Base-by-base conservation (phyloP, 352 stramenopile genomes). In the Pythium angustatum region DNA sequence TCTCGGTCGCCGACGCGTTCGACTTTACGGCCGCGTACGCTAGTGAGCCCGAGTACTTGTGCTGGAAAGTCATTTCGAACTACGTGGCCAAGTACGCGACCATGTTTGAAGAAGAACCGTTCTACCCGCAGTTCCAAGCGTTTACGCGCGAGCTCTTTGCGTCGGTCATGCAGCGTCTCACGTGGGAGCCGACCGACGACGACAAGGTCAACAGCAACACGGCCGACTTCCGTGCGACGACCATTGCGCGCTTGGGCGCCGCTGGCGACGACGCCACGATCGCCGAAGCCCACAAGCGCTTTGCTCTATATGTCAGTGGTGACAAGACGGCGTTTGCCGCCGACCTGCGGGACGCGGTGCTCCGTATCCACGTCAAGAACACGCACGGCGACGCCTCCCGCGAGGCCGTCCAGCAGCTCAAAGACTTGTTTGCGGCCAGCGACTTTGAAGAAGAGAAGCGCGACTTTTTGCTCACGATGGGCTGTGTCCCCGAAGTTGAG, bases 51-150 rank as follows among this genome's bases (percentile, higher is more conserved):
- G 81, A 78, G 51, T 83, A 79, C 19, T 58, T 86, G 26, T 81
- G 78, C 27, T 93, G 84, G 84, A 88, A 88, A 54, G 73, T 88
- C 31, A 85, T 90, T 36, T 85, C 82, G 33, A 58, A 65, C 17
- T 79, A 77, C 53, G 55, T 90, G 63, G 59, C 14, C 11, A 77
- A 80, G 60, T 90, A 87, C 66, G 72, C 66, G 11, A 76, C 40
- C 10, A 63, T 91, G 19, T 90, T 88, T 55, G 51, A 59, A 17
- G 72, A 85, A 7, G 82, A 89, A 31, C 6, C 68, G 9, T 86
- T 88, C 49, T 84, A 83, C 48, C 70, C 76, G 0, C 66, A 82
- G 28, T 44, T 91, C 26, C 79, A 91, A 60, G 33, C 58, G 6
- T 91, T 80, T 58, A 73, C 87, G 26, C 77, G 80, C 26, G 69